Conservation (phyloP, 352 stramenopile genomes). For the Phytophthora vignae region DNA sequence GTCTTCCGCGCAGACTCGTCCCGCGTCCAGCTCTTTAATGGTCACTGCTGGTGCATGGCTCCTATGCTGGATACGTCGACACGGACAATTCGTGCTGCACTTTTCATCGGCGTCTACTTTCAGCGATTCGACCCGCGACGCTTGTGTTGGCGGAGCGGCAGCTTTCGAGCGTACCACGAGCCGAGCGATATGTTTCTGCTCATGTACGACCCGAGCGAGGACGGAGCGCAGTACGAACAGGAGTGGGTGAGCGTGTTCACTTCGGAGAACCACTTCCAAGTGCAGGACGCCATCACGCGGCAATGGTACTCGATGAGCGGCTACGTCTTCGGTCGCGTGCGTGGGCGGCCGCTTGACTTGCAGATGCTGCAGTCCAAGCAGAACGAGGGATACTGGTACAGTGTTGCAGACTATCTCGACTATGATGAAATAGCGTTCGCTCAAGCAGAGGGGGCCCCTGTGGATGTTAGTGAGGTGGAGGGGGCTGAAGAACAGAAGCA, state of each 20-base stretch:
- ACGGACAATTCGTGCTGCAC: conserved; percentile 55
- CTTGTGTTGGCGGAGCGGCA: conserved; percentile 58
- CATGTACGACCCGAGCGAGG: conserved; percentile 47
- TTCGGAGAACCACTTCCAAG: conserved; percentile 66
- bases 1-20: conserved; percentile 45
- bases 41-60: conserved; percentile 77
- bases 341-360: conserved; percentile 53
- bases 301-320: conserved; percentile 78
- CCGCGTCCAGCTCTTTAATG: conserved; percentile 74
- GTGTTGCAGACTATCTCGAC: conserved; percentile 70
- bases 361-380: conserved; percentile 28
- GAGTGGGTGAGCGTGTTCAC: conserved; percentile 73
- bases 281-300: conserved; percentile 60
- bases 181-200: conserved; percentile 65
- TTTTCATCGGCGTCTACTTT: conserved; percentile 59
- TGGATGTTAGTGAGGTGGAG: not conserved
- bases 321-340: conserved; percentile 67
- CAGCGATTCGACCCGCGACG: conserved; percentile 62
- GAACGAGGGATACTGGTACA: conserved; percentile 50
- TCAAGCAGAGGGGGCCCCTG: conserved; percentile 13
- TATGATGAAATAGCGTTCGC: conserved; percentile 49
- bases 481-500: too few relatives aligned
- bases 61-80: conserved; percentile 66
- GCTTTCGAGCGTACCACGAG: conserved; percentile 63
- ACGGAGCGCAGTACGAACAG: conserved; percentile 34